Conservation (phyloP, 371 early-diverging fungal species). For the Coemansia sp. region DNA sequence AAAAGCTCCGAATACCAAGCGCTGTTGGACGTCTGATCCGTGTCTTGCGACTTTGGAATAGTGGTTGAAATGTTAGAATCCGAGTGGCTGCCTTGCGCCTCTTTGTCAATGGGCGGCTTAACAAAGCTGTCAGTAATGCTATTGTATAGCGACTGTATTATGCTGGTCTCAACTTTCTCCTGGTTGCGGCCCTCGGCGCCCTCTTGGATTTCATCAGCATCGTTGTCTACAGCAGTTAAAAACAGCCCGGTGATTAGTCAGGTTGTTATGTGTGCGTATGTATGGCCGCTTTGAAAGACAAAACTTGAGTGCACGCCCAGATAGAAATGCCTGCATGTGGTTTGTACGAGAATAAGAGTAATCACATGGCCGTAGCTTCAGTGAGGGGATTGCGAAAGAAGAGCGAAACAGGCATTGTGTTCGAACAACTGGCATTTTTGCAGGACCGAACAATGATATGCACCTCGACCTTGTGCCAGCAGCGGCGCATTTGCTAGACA, state of each 20-base stretch:
- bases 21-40: neutral
- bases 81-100: neutral
- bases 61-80: neutral
- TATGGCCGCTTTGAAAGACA: neutral
- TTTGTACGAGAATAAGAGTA: neutral
- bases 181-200: neutral
- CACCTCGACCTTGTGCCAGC: constrained; percentile 35
- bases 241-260: neutral
- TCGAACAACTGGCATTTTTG: constrained; percentile 5
- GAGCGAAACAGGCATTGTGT: constrained; percentile 1
- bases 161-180: neutral
- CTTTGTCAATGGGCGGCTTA: neutral
- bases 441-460: constrained; percentile 18
- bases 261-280: neutral
- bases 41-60: neutral
- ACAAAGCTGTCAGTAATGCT: constrained; percentile 4
- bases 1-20: constrained; percentile 11
- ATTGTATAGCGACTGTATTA: constrained; percentile 16
- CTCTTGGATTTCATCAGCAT: neutral
- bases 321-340: constrained; percentile 5
- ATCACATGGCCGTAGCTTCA: constrained; percentile 1
- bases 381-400: constrained; percentile 7
- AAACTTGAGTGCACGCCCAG: neutral
- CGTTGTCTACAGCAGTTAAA: neutral
- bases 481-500: constrained; percentile 11